Base-by-base conservation (phyloP, 2,329 filamentous ascomycete genomes). In the Fusarium torulosum region DNA sequence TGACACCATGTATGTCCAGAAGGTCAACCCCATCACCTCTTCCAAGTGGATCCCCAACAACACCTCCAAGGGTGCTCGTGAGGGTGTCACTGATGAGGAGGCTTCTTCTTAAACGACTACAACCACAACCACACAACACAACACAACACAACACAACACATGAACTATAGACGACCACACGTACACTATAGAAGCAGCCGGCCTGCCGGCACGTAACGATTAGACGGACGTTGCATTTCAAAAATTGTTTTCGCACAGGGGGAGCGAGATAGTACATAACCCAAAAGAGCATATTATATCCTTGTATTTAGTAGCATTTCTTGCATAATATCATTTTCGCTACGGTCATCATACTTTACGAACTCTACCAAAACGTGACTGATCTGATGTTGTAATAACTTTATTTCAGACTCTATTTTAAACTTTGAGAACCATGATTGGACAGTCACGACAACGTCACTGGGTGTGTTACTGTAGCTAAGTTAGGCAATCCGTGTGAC, bases 1-100 rank as follows among this genome's bases (percentile, higher is more conserved):
- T 56, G 91, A 93, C 77, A 89, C 86, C 59, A 93, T 93, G 90
- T 94, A 94, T 75, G 81, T 84, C 19, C 72, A 80, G 38, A 76
- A 75, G 41, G 82, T 86, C 69, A 84, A 83, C 71, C 83, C 85
- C 21, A 83, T 83, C 72, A 81, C 77, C 52, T 84, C 82, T 3
- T 68, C 68, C 53, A 67, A 74, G 46, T 77, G 75, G 75, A 56
- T 64, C 17, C 40, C 43, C 33, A 63, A 50, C 15, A 51, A 29
- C 15, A 37, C 35, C 44, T 58, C 55, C 37, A 70, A 69, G 66
- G 35, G n/a, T 17, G 37, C 44, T 21, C 58, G 58, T 3, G 61
- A 63, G 41, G 62, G 53, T 38, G 50, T 63, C 46, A 69, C 66
- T 4, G 66, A 69, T n/a, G 66, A 69, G 45, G 66, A 69, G 47